phyloP scores from a whole-genome alignment of 1,284 basidiomycete species.

The Puccinia brachypodii region DNA sequence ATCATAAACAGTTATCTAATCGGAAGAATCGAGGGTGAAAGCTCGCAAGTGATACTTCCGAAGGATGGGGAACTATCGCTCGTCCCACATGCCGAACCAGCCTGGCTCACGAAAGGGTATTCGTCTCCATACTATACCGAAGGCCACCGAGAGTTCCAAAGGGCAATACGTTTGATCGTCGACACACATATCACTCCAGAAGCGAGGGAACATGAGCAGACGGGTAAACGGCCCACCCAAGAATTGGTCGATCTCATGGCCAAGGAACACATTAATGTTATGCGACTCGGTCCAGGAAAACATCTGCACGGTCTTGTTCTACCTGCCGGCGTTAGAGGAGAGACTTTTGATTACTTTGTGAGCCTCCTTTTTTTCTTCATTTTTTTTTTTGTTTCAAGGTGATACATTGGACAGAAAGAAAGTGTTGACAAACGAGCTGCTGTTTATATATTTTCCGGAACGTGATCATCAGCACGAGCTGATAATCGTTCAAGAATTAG shows the following conservation, averaged over 20 bases:
- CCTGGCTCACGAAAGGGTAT: conserved; percentile 77
- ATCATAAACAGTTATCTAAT: conserved; percentile 51
- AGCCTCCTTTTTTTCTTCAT: conserved; percentile 13
- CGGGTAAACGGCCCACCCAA: conserved; percentile 55
- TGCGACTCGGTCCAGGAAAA: conserved; percentile 77
- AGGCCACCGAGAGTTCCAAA: conserved; percentile 54
- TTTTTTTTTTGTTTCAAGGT: neutral
- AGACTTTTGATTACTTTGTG: conserved; percentile 77
- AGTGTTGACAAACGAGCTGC: conserved; percentile 78
- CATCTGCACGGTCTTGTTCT: conserved; percentile 79
- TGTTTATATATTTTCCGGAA: neutral
- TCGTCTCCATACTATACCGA: conserved; percentile 81
- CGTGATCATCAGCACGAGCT: conserved; percentile 60
- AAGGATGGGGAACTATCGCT: conserved; percentile 64
- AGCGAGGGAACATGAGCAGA: conserved; percentile 56
- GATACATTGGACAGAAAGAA: neutral
- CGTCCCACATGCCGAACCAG: conserved; percentile 80
- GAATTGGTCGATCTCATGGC: conserved; percentile 58
- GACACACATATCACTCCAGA: conserved; percentile 53
- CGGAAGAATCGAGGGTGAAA: conserved; percentile 65
- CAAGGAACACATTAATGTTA: conserved; percentile 69
- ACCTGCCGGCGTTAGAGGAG: conserved; percentile 77
- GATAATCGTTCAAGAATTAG: conserved; percentile 83
- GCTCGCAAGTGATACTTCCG: conserved; percentile 63
- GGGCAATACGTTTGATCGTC: conserved; percentile 53